Conservation (phyloP, 306 rosid species). For the Cucumis melo region DNA sequence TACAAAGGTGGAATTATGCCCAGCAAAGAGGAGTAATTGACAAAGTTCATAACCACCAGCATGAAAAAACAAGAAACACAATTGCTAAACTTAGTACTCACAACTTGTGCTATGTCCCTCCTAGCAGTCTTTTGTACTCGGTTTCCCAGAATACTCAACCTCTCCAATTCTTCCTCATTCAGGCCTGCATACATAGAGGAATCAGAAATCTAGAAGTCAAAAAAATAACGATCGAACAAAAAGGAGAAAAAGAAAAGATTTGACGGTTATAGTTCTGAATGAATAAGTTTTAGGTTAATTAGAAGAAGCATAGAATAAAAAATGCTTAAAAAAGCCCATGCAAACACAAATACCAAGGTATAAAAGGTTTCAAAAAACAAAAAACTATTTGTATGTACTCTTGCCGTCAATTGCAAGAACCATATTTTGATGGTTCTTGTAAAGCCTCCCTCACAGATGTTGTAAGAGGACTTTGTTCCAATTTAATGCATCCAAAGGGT, state of each 20-base stretch:
- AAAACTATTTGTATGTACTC: not conserved
- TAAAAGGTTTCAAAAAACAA: not conserved
- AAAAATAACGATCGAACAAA: not conserved
- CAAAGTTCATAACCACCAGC: not conserved
- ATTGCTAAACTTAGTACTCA: conserved; percentile 27
- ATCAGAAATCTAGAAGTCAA: not conserved
- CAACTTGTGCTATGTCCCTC: conserved; percentile 85
- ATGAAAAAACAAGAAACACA: not conserved
- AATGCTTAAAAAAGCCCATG: not conserved
- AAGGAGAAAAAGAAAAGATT: not conserved
- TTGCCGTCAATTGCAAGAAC: not conserved
- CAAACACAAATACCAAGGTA: not conserved
- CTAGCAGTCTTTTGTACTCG: conserved; percentile 81
- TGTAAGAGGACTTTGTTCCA: not conserved
- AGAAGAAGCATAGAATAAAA: not conserved
- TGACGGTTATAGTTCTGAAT: not conserved
- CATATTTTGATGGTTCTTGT: not conserved
- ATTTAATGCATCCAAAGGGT: not conserved
- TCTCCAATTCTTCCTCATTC: conserved; percentile 55
- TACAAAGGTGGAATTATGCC: not conserved
- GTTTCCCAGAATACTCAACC: conserved; percentile 58
- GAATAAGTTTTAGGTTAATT: not conserved
- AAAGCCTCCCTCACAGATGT: not conserved
- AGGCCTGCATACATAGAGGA: conserved; percentile 36
- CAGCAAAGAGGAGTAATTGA: not conserved